Base-by-base conservation (phyloP, 2,329 filamentous ascomycete species). In the Huntiella decipiens region DNA sequence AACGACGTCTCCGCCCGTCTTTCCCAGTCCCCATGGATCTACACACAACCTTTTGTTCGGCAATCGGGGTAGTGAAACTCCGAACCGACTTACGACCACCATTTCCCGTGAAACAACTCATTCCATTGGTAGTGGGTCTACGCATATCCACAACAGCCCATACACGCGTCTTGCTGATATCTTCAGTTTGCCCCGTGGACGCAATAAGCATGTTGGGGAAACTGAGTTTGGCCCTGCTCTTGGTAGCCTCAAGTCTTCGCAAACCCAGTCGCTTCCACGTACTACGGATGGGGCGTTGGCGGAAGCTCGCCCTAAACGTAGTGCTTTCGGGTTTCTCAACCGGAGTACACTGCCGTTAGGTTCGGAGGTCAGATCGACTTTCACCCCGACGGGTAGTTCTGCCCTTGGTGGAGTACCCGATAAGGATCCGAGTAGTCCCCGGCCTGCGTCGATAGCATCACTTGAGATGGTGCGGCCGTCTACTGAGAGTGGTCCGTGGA, bases 241-340 rank as follows among this genome's bases (percentile, higher is more conserved):
- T 5, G 83, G 83, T 1, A 76, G 71, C 15, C 63, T 87, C 11
- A 83, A 82, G 55, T 62, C 73, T 28, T 71, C 73, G 0, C 81
- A 88, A 56, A 86, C 81, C 54, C 81, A 84, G 56, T 88, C 83
- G 0, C 75, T 91, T 52, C 83, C 83, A 4, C 66, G 72, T 13
- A 68, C 70, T 50, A 62, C 62, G 50, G 81, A 72, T 16, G 74
- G 76, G 3, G 35, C 28, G 13, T 28, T 38, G 15, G 16, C 34
- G 8, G 39, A 43, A 6, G 28, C 16, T 38, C 36, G 77, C 71
- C 54, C 66, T 77, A 38, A 67, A 13, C 41, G 42, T 13, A 43
- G 33, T 6, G 16, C 68, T 2, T 56, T 60, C 53, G 67, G 70
- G 49, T 82, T 71, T 71, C 76, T 75, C 55, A 68, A 67, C 50